Base-by-base conservation (phyloP, 2,329 filamentous ascomycete species). In the Aspergillus puulaauensis region DNA sequence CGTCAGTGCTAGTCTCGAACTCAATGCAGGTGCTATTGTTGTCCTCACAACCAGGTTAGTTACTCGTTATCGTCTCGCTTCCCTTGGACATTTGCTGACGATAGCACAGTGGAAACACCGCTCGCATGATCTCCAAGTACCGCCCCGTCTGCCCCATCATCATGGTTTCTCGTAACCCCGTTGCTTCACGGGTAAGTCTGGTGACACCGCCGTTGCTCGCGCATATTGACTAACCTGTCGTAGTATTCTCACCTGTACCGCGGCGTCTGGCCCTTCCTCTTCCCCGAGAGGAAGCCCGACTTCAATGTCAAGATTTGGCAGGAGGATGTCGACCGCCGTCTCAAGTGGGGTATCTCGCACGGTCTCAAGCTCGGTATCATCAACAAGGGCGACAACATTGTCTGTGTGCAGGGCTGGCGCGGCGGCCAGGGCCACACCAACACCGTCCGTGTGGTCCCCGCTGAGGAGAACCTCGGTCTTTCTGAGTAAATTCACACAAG, bases 71-170 rank as follows among this genome's bases (percentile, higher is more conserved):
- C 12, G 23, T 12, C n/a, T 24, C 43, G 4, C 17, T 52, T 40
- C 27, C 19, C 31, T 59, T 31, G 17, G 19, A 19, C 23, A 60
- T 19, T 59, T 65, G 69, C 67, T 68, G 59, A 69, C 61, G 14
- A 43, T 41, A 6, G n/a, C 50, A 35, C 64, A 87, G 93, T 66
- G 95, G 95, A 73, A 90, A 91, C 72, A 97, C 93, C 65, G 95
- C 95, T 60, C 92, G 95, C 71, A 88, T 98, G 62, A 84, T 98
- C 66, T 96, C 93, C 82, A 99, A 99, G 83, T 99, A 97, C 83
- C 90, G 95, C 73, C 95, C 95, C 52, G 93, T 98, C 64, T 98
- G 93, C 86, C 95, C 95, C 69, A 97, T 99, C 81, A 93, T 99
- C 83, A 98, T 98, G 93, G 90, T 99, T 64, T 96, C 93, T 64